These are phyloP conservation scores for Brettanomyces anomalus DNA, from an alignment of 805 yeast species.

Conservation along the genomic window DNA sequence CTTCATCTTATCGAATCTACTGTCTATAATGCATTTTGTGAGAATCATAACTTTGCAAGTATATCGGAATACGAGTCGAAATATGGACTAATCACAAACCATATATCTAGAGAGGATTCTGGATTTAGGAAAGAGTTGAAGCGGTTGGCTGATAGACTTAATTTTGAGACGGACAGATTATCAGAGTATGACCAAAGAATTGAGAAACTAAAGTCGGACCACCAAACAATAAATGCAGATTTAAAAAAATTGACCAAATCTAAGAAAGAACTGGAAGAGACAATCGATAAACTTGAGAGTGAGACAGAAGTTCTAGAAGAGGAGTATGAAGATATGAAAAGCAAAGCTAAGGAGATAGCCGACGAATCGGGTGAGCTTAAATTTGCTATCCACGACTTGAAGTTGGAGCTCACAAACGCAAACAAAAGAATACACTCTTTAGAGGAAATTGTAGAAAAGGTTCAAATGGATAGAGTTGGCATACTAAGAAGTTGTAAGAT, in stretches of 20 bases:
- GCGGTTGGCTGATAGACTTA: conserved; percentile 48
- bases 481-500: conserved; percentile 66
- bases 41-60: conserved; percentile 39
- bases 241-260: conserved; percentile 25
- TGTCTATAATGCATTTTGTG: conserved; percentile 48
- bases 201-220: conserved; percentile 31
- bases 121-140: conserved; percentile 54
- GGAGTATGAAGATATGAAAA: conserved; percentile 20
- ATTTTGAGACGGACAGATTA: conserved; percentile 56
- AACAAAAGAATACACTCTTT: conserved; percentile 29
- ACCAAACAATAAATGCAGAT: conserved; percentile 27
- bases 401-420: conserved; percentile 22
- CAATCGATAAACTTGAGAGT: conserved; percentile 30
- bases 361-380: conserved; percentile 21
- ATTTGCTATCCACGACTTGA: conserved; percentile 18
- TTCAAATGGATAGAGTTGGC: conserved; percentile 47
- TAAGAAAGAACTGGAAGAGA: conserved; percentile 23
- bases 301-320: conserved; percentile 31
- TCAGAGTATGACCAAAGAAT: conserved; percentile 42
- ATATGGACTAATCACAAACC: conserved; percentile 50
- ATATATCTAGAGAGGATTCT: conserved; percentile 51
- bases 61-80: conserved; percentile 63
- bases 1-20: conserved; percentile 29
- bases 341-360: conserved; percentile 9
- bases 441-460: conserved; percentile 47